Conservation (phyloP, 2,329 filamentous ascomycete genomes). For the Aureobasidium sp. region DNA sequence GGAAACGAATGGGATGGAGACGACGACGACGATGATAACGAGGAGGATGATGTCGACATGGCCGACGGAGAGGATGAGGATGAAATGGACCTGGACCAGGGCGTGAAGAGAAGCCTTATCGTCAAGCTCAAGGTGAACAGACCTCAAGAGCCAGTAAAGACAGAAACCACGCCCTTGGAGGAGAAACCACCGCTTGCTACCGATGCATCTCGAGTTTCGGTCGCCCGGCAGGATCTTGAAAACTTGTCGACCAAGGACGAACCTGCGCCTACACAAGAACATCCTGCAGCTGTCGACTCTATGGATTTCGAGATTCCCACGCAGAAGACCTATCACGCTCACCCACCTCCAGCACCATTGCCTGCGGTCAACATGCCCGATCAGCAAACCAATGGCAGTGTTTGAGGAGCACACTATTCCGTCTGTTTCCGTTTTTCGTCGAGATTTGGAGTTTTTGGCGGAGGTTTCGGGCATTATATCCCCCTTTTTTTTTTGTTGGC, state of each 20-base stretch:
- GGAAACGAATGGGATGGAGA: conserved; percentile 64
- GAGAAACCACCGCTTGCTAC: background rate
- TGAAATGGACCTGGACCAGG: conserved; percentile 38
- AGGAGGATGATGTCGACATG: conserved; percentile 35
- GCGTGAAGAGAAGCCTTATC: conserved; percentile 48
- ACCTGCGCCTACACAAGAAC: background rate
- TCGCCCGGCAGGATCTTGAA: background rate
- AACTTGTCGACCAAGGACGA: background rate
- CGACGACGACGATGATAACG: conserved; percentile 54
- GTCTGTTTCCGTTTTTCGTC: background rate
- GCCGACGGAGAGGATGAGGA: conserved; percentile 38
- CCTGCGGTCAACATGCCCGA: background rate
- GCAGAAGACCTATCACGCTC: background rate
- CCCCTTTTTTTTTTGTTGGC: background rate
- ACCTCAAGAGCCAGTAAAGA: background rate
- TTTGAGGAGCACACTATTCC: background rate
- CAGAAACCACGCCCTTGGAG: background rate
- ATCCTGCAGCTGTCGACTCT: background rate
- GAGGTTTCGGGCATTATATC: background rate
- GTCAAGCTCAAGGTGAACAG: conserved; percentile 52
- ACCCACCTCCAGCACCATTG: background rate
- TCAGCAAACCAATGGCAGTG: background rate
- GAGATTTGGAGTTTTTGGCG: background rate
- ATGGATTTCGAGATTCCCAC: background rate
- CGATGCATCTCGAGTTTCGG: background rate